Conservation (phyloP, 495 filamentous ascomycete genomes). For the Lophiostoma macrostomum region DNA sequence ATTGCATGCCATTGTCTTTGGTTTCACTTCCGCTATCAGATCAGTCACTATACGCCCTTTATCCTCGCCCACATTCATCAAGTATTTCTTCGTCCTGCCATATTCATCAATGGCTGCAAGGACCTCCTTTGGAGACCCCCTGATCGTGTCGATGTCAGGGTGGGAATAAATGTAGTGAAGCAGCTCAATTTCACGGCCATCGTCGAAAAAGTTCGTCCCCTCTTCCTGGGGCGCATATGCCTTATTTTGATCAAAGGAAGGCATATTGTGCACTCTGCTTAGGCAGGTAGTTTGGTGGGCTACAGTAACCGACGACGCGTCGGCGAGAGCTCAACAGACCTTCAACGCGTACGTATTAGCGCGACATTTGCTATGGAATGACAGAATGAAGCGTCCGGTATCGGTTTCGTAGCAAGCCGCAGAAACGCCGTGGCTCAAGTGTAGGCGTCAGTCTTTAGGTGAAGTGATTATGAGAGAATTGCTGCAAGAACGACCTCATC, state of each 20-base stretch:
- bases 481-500: too few relatives aligned
- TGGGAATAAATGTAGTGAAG: conserved; percentile 64
- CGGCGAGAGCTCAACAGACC: neutral
- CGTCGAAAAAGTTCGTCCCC: conserved; percentile 52
- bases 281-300: neutral
- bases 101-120: conserved; percentile 71
- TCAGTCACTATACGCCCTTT: conserved; percentile 68
- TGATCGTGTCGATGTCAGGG: conserved; percentile 55
- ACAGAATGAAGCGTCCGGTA: neutral
- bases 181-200: conserved; percentile 70
- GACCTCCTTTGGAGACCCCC: conserved; percentile 61
- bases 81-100: conserved; percentile 58
- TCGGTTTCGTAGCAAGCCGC: neutral
- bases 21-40: conserved; percentile 62
- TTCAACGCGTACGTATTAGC: conserved; percentile 8
- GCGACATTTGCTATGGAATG: neutral
- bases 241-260: conserved; percentile 36
- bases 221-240: conserved; percentile 44
- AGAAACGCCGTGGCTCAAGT: neutral
- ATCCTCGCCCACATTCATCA: conserved; percentile 75
- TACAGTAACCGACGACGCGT: neutral
- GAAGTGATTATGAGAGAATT: conserved; percentile 1
- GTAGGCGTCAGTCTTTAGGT: conserved; percentile 11
- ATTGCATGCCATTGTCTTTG: conserved; percentile 53
- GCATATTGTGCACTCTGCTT: too few relatives aligned